A percentile compares a stretch with the other conserved stretches of the same genome.
These are phyloP conservation scores for Macadamia tetraphylla DNA, from an alignment of 164 flowering plant genomes.

Conservation along the genomic window DNA sequence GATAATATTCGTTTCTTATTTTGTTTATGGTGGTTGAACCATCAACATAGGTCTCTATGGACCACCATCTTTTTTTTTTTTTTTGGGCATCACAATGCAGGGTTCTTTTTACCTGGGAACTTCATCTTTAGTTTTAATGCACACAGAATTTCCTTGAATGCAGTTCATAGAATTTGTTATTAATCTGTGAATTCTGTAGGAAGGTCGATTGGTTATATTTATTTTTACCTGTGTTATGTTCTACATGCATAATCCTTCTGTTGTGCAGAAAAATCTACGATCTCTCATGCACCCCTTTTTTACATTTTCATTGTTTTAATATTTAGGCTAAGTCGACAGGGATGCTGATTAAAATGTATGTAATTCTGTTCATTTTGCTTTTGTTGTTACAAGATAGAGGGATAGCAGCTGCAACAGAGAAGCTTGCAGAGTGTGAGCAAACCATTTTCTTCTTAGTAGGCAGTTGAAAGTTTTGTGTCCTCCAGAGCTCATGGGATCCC, in stretches of 20 bases:
- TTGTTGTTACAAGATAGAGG: constrained; percentile 52
- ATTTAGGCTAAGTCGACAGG: too few species aligned
- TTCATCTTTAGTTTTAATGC: too few species aligned
- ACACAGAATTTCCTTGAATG: too few species aligned
- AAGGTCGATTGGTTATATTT: too few species aligned
- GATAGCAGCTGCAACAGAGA: constrained; percentile 83
- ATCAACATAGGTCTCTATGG: neutral
- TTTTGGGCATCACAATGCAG: neutral
- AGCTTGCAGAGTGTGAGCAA: constrained; percentile 92
- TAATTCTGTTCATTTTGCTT: neutral
- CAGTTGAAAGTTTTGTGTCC: constrained; percentile 75
- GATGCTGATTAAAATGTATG: neutral
- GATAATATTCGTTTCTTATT: neutral
- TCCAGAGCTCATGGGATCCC: constrained; percentile 48
- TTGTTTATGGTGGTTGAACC: neutral
- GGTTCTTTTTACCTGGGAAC: neutral
- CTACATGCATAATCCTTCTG: neutral
- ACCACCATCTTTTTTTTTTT: neutral
- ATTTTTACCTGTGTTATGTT: neutral
- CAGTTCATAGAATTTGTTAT: too few species aligned
- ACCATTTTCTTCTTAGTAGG: constrained; percentile 84
- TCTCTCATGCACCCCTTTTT: neutral
- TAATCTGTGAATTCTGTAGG: too few species aligned
- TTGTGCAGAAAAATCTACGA: too few species aligned
- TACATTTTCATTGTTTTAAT: too few species aligned